Conservation (phyloP, 768 basidiomycete species). For the Mycena sanguinolenta region DNA sequence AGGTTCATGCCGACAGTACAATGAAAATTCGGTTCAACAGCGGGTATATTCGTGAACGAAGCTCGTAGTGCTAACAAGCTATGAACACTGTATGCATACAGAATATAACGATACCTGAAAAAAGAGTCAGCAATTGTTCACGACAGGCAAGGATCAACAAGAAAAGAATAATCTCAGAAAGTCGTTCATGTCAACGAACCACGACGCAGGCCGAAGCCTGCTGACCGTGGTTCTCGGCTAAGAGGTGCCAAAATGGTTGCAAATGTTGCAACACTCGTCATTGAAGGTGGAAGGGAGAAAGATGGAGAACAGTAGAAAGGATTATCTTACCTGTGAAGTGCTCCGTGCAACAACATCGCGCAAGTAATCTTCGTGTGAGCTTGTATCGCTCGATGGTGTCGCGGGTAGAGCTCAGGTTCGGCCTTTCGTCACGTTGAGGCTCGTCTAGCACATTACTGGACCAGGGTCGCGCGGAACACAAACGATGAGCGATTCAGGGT, state of each 20-base stretch:
- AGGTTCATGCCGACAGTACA: not conserved
- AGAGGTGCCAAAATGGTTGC: constrained; percentile 92
- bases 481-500: no score
- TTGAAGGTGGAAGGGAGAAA: constrained; percentile 46
- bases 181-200: constrained; percentile 87
- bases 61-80: constrained; percentile 41
- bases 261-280: constrained; percentile 84
- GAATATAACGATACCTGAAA: constrained; percentile 16
- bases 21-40: not conserved
- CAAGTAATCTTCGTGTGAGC: no score
- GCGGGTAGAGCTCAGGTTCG: no score
- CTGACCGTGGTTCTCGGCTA: constrained; percentile 76
- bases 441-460: no score
- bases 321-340: not conserved
- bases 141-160: constrained; percentile 30
- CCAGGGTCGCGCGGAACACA: no score
- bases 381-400: no score
- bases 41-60: constrained; percentile 83
- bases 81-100: not conserved
- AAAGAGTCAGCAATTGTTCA: constrained; percentile 21
- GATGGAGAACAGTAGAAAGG: constrained; percentile 24
- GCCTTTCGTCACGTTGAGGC: no score
- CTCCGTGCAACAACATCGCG: no score
- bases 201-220: constrained; percentile 53
- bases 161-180: constrained; percentile 81